These are phyloP conservation scores for Sporisorium exsertum DNA, from an alignment of 1,284 basidiomycete genomes.

Conservation along the genomic window DNA sequence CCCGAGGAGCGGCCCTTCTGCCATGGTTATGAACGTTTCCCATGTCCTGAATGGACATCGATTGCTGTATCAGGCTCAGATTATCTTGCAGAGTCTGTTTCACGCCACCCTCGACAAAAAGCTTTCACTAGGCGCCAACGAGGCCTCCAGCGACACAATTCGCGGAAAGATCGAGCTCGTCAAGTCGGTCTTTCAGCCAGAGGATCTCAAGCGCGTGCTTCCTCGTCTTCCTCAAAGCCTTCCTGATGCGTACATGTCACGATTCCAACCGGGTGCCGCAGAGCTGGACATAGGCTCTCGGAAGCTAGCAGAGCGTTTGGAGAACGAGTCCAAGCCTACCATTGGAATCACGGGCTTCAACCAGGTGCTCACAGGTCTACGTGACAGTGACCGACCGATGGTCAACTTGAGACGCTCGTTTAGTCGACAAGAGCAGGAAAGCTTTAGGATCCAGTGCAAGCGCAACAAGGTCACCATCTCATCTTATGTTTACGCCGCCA, in stretches of 20 bases:
- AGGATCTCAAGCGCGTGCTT: background rate
- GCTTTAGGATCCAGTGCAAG: background rate
- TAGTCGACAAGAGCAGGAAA: background rate
- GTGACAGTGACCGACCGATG: background rate
- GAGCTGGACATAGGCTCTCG: background rate
- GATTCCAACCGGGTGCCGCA: background rate
- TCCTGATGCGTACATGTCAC: background rate
- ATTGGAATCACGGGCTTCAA: background rate
- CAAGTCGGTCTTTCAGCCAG: background rate
- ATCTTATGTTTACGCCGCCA: background rate
- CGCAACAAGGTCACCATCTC: conserved; percentile 2
- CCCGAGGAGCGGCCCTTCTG: background rate
- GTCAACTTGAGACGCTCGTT: conserved; percentile 1
- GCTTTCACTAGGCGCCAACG: background rate
- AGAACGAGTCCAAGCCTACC: background rate
- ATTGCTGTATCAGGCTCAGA: background rate
- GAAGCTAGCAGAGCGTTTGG: background rate
- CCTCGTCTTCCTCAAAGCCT: background rate
- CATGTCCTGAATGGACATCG: background rate
- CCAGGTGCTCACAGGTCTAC: background rate
- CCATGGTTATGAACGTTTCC: background rate
- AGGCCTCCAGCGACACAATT: background rate
- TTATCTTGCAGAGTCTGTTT: background rate
- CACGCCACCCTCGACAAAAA: background rate
- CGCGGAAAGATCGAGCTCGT: background rate